These are phyloP conservation scores for Podila minutissima DNA, from an alignment of 192 early-diverging fungal species.

Conservation along the genomic window DNA sequence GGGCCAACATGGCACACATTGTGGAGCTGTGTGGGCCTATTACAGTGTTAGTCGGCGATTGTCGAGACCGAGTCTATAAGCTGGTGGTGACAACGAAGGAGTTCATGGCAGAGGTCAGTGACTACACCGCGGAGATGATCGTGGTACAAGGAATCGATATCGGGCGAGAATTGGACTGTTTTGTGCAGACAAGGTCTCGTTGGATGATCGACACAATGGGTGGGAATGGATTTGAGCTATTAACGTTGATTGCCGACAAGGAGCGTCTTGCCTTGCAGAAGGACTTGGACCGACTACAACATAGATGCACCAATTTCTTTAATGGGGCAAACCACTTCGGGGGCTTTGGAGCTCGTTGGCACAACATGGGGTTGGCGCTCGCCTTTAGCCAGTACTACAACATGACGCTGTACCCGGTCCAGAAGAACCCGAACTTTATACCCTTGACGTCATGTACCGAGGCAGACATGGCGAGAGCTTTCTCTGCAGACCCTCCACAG, in stretches of 20 bases:
- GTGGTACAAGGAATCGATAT: slow-evolving; percentile 18
- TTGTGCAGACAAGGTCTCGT: slow-evolving; percentile 34
- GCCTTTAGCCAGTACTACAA: slow-evolving; percentile 19
- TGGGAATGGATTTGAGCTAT: slow-evolving; percentile 12
- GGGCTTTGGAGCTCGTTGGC: slow-evolving; percentile 25
- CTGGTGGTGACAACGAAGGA: slow-evolving; percentile 5
- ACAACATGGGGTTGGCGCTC: slow-evolving; percentile 13
- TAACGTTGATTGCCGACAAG: slow-evolving; percentile 13
- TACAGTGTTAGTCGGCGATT: background rate
- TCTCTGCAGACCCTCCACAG: slow-evolving; percentile 6
- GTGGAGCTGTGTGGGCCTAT: slow-evolving; percentile 2
- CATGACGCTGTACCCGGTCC: slow-evolving; percentile 22
- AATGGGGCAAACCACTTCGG: background rate
- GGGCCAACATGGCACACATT: background rate
- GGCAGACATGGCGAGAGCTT: slow-evolving; percentile 7
- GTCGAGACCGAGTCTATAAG: slow-evolving; percentile 16
- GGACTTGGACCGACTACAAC: slow-evolving; percentile 27
- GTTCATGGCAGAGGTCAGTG: background rate
- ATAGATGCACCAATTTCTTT: slow-evolving; percentile 26
- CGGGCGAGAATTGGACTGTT: slow-evolving; percentile 11
- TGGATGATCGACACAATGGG: slow-evolving; percentile 25
- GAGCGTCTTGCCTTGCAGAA: slow-evolving; percentile 11
- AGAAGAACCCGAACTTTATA: slow-evolving; percentile 2
- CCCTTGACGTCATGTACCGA: slow-evolving; percentile 16
- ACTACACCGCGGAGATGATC: slow-evolving; percentile 8